Base-by-base conservation (phyloP, 2,329 filamentous ascomycete genomes). In the Phaeosphaeriaceae sp. region DNA sequence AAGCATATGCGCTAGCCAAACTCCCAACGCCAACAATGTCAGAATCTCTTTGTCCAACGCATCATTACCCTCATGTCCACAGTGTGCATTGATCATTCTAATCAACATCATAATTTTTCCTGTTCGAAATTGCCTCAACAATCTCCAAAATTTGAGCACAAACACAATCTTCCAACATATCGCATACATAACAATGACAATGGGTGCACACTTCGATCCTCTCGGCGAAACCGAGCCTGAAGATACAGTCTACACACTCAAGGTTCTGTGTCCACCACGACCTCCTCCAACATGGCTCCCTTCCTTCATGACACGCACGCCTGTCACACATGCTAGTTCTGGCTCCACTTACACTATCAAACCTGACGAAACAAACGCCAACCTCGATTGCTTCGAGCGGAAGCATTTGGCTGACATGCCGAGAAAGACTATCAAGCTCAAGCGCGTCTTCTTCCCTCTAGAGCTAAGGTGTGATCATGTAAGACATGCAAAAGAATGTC, bases 401-500 rank as follows among this genome's bases (percentile, higher is more conserved):
- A 25, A 50, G 7, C 52, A 73, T 27, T 56, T 73, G 3, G n/a
- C 33, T 1, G 47, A 53, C 17, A 57, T 72, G 60, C n/a, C 51
- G 2, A 49, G n/a, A 1, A 72, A 68, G 48, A 56, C 45, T 1
- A 27, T 66, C 2, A 56, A 47, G 2, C 48, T 72, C 6, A 58
- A 57, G 25, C 60, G 58, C 1, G 31, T 42, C 1, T 58, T 51
- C 22, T 71, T 74, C 31, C 60, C 66, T 0, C 27, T 31, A 2
- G 61, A 66, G 1, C 25, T 70, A 57, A 62, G 70, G 2, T 74
- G 72, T 47, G 15, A 48, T n/a, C 71, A 75, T 55, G 48, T 70
- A 3, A 44, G 56, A 2, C 47, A 42, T 11, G 22, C 7, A 2
- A 57, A 24, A 3, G 27, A 17, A 4, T 75, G 71, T 46, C 25